These are phyloP conservation scores for Diaporthe velutina DNA, from an alignment of 2,329 filamentous ascomycete species.

Conservation along the genomic window DNA sequence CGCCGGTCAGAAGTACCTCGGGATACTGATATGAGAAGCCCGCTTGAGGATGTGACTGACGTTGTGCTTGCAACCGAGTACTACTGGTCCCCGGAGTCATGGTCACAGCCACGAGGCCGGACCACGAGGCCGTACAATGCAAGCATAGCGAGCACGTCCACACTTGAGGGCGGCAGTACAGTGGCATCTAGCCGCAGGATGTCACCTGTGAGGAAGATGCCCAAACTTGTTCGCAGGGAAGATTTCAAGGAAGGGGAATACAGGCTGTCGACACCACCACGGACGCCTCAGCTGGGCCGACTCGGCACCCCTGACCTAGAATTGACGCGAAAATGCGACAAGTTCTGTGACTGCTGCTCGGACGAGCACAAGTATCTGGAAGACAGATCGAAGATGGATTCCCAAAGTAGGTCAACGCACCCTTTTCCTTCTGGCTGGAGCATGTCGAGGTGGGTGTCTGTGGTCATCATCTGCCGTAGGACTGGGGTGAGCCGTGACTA, in stretches of 20 bases:
- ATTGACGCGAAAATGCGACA: not conserved
- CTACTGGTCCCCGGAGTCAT: not conserved
- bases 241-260: constrained; percentile 11
- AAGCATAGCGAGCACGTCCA: not conserved
- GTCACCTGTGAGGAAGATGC: not conserved
- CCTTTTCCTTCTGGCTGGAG: not conserved
- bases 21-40: not conserved
- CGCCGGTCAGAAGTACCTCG: not conserved
- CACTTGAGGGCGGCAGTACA: not conserved
- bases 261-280: constrained; percentile 20
- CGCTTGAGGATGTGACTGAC: constrained; percentile 32
- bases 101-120: not conserved
- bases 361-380: constrained; percentile 23
- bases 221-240: not conserved
- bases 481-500: constrained; percentile 32
- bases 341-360: constrained; percentile 36
- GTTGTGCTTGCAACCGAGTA: constrained; percentile 26
- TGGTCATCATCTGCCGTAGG: not conserved
- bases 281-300: constrained; percentile 32
- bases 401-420: constrained; percentile 34
- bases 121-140: not conserved
- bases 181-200: not conserved
- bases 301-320: constrained; percentile 38
- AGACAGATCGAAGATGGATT: constrained; percentile 37
- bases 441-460: not conserved